These are phyloP conservation scores for Pigoraptor vietnamica DNA, from an alignment of 78 protist genomes.

Conservation along the genomic window DNA sequence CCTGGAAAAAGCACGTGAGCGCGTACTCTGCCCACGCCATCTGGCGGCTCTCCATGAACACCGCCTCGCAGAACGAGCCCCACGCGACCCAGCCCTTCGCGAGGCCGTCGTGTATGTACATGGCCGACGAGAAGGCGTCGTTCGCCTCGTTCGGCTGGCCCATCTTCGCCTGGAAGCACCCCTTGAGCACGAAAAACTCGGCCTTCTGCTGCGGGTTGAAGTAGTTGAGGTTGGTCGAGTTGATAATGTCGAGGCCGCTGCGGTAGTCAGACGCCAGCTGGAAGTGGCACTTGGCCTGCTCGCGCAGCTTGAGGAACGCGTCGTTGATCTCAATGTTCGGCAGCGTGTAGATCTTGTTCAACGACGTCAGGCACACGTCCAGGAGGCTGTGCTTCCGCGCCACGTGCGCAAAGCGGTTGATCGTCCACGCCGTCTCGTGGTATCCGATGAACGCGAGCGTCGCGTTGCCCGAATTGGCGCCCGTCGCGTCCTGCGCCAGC, in stretches of 20 bases:
- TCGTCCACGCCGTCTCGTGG: slow-evolving; percentile 46
- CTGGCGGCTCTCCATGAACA: slow-evolving; percentile 36
- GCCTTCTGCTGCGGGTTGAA: not conserved
- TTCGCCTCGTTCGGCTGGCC: slow-evolving; percentile 50
- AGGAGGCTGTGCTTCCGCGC: slow-evolving; percentile 53
- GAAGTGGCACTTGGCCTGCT: slow-evolving; percentile 47
- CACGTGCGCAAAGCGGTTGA: slow-evolving; percentile 50
- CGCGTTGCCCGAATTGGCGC: not conserved
- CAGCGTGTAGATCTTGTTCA: slow-evolving; percentile 37
- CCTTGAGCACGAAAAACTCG: not conserved
- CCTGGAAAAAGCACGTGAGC: slow-evolving; percentile 35
- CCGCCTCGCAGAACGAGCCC: slow-evolving; percentile 55
- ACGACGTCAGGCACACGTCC: slow-evolving; percentile 41
- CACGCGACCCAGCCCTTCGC: slow-evolving; percentile 56
- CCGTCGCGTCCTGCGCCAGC: not conserved
- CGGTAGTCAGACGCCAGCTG: not conserved
- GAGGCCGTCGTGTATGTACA: slow-evolving; percentile 26
- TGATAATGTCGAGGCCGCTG: not conserved
- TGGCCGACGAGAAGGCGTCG: slow-evolving; percentile 30
- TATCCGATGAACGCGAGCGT: not conserved
- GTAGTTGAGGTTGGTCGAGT: not conserved
- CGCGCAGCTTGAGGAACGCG: slow-evolving; percentile 49
- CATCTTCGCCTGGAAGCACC: slow-evolving; percentile 18
- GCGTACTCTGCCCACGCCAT: slow-evolving; percentile 37
- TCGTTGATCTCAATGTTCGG: slow-evolving; percentile 48